Evolutionary conservation across 805 yeast species (phyloP).

Genomic region (Osmozyma mogii): DNA sequence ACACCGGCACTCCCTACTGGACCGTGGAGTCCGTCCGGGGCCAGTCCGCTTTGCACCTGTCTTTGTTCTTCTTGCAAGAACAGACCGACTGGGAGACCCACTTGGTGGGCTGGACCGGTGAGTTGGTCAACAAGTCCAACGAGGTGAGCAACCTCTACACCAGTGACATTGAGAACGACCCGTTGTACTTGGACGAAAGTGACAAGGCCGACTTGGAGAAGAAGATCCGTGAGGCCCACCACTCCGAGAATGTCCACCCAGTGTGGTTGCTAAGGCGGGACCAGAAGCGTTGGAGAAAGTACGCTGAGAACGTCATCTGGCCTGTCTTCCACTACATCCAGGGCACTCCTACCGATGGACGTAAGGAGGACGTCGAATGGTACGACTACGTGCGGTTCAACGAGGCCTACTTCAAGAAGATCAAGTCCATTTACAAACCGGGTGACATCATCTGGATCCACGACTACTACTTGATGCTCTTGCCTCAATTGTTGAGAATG

Average conservation of each 20-base stretch:
- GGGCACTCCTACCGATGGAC: conserved; percentile 62
- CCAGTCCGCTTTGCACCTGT: conserved; percentile 75
- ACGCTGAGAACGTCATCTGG: conserved; percentile 89
- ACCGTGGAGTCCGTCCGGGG: conserved; percentile 64
- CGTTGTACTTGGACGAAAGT: conserved; percentile 47
- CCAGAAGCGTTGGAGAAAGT: conserved; percentile 78
- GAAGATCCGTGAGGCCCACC: conserved; percentile 38
- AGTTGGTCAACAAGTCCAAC: conserved; percentile 38
- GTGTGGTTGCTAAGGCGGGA: conserved; percentile 80
- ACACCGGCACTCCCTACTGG: conserved; percentile 36
- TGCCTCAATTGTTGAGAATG: conserved; percentile 80
- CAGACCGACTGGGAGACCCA: conserved; percentile 82
- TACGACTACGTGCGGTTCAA: conserved; percentile 84
- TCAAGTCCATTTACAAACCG: conserved; percentile 63
- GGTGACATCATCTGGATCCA: conserved; percentile 94
- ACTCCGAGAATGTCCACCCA: conserved; percentile 60
- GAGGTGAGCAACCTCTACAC: conserved; percentile 9
- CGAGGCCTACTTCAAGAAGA: conserved; percentile 79
- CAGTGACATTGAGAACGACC: conserved; percentile 44
- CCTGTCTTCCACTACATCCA: conserved; percentile 92
- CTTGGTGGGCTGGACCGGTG: conserved; percentile 94
- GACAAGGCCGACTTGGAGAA: conserved; percentile 47
- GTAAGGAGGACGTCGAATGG: conserved; percentile 67
- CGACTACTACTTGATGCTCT: conserved; percentile 73
- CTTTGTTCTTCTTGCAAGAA: conserved; percentile 54